Evolutionary conservation across 441 rosid genomes (phyloP), one percentile per base, ranked within the genome.

Genomic region (Corymbia citriodora): DNA sequence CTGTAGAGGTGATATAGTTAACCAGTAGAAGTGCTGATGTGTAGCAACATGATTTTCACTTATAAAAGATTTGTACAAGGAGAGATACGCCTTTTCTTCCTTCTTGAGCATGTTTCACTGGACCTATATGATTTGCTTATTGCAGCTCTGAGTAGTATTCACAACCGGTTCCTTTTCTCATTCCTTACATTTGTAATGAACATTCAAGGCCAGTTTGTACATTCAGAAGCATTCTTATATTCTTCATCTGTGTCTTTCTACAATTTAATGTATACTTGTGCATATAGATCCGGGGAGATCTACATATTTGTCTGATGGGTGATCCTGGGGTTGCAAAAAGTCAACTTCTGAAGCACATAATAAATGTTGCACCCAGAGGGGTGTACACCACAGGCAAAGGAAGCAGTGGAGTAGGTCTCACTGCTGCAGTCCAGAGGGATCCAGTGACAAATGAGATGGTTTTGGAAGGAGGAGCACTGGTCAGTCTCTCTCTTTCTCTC

Each of bases 271-370:
- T 6, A 40, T 11, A 11, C 50, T 74, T 6, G 50, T 49, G 11
- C 18, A 18, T 95, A 92, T 96, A 98, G 99, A 98, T 98, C 87
- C 95, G 99, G 91, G 99, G 99, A 94, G 99, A 98, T 93, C 87
- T 98, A 89, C 99, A 98, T 94, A 93, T 98, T 91, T 98, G 99
- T 92, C 91, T 97, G 96, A 98, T 98, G 99, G 99, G 99, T 90
- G 99, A 98, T 95, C 99, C 99, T 95, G 99, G 99, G 82, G 99
- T 98, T 93, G 99, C 99, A 90, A 98, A 98, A 93, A 97, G 99
- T 96, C 99, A 98, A 94, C 99, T 98, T 93, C 98, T 98, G 91
- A 98, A 98, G 96, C 99, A 98, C 96, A 97, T 97, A 87, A 96
- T 98, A 90, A 97, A 97, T 90, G 99, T 98, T 86, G 99, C 99